Evolutionary conservation across 345 rosid species (phyloP), one percentile per base, ranked within the genome.

Genomic region (Acer saccharum): DNA sequence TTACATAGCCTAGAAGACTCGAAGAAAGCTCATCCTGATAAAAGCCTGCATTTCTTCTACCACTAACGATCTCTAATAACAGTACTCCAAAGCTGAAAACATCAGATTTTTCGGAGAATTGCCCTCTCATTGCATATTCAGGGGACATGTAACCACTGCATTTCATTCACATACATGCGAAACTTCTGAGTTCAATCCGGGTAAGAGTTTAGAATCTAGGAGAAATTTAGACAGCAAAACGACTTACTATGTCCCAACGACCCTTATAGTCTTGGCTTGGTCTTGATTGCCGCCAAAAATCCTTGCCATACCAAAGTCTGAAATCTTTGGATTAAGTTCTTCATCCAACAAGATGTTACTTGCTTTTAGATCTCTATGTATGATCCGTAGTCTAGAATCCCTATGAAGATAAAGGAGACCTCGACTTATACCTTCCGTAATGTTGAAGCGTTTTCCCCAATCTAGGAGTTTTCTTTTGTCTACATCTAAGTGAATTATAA

Each of bases 281-380:
- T 58, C 63, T 16, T 58, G 23, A 18, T n/a, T 2, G 4, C 63
- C 63, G 1, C 72, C 79, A 52, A 80, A 78, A n/a, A 63, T 69
- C 55, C 86, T 58, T n/a, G 82, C 74, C 66, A 62, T 76, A 16
- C 84, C 87, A 70, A 79, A 81, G 62, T 79, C 81, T 1, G 81
- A 81, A 50, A 84, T 78, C 27, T 78, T 81, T 0, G 78, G 82
- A 57, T 4, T 58, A 9, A 58, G 20, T 58, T 58, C 63, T 7
- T 58, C 63, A 58, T 58, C 63, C 25, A 58, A 58, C n/a, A 58
- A 58, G 25, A 58, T 58, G 8, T 58, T 58, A 58, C 25, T 58
- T 6, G 63, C 20, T 58, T 58, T 58, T 58, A 58, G n/a, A 58
- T 58, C 63, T 20, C 63, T 58, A 8, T 58, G 63, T 58, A 58